Base-by-base conservation (phyloP, 305 asterid genomes). In the Fraxinus angustifolia region DNA sequence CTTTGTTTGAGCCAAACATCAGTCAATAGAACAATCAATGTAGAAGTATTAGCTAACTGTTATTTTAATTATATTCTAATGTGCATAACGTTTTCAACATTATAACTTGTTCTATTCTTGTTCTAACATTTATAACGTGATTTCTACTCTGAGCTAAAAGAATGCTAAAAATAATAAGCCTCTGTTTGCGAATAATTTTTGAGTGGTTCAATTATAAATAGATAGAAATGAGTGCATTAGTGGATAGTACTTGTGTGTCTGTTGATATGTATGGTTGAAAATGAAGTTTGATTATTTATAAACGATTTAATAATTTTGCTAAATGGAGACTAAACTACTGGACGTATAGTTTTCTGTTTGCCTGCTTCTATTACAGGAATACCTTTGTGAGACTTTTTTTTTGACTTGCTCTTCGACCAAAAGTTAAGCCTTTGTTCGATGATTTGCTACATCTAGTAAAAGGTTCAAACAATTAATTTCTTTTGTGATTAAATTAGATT, bases 31-130 rank as follows among this genome's bases (percentile, higher is more conserved):
- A 34, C 48, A 16, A 17, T 71, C 28, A 34, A 34, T 71, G 14
- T 71, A 16, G 76, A 70, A n/a, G 28, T 23, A 71, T 16, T 71
- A 33, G 14, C 28, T 73, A 60, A 23, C 65, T 73, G 38, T 73
- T 45, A 4, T 30, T 68, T 14, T 79, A 3, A 26, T 76, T 14
- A 50, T 60, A 53, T 36, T 77, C 26, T 6, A 71, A 33, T 78
- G 67, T 73, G 80, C 56, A 42, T 48, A 56, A 72, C 58, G 78
- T 16, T 67, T 75, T 75, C 85, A 12, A 71, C 21, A 7, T 81
- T 75, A 73, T 79, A 62, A 12, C 26, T 34, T 82, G 73, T 75
- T 81, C 45, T 72, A 79, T 53, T 23, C 78, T 45, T 50, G 60
- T 56, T 58, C 30, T 58, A 11, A 50, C 56, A 16, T 75, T 75